These are phyloP conservation scores for Leishmania tarentolae DNA, from an alignment of 208 protist species.

Conservation along the genomic window DNA sequence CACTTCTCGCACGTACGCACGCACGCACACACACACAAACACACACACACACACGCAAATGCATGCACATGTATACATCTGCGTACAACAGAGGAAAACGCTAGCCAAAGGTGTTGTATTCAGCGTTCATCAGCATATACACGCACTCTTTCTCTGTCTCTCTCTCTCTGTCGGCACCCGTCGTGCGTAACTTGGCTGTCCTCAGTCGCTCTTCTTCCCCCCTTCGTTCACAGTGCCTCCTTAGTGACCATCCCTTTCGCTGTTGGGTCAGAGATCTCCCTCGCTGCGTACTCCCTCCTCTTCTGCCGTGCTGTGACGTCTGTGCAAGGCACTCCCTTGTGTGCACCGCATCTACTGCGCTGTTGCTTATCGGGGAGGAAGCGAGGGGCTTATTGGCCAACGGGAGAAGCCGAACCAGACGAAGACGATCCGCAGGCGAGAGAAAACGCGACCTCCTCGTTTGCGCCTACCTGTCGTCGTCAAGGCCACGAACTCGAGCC, in stretches of 20 bases:
- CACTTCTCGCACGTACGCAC: background rate
- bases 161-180: background rate
- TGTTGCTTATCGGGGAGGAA: background rate
- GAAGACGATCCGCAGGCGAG: too few species aligned
- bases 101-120: slow-evolving; percentile 1
- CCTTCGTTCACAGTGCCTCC: too few species aligned
- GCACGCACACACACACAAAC: too few species aligned
- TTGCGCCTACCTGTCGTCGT: too few species aligned
- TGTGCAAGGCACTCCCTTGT: background rate
- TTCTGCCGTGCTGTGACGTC: background rate
- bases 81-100: background rate
- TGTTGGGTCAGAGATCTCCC: background rate
- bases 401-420: background rate
- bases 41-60: too few species aligned
- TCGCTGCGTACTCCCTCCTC: background rate
- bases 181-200: background rate
- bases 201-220: background rate
- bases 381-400: background rate
- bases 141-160: background rate
- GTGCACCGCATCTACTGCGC: background rate
- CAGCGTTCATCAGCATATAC: background rate
- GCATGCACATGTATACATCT: too few species aligned
- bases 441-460: too few species aligned
- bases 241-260: background rate
- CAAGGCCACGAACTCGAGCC: background rate